phyloP scores from a whole-genome alignment of 176 grass and related monocot genomes.

The Eleusine indica region DNA sequence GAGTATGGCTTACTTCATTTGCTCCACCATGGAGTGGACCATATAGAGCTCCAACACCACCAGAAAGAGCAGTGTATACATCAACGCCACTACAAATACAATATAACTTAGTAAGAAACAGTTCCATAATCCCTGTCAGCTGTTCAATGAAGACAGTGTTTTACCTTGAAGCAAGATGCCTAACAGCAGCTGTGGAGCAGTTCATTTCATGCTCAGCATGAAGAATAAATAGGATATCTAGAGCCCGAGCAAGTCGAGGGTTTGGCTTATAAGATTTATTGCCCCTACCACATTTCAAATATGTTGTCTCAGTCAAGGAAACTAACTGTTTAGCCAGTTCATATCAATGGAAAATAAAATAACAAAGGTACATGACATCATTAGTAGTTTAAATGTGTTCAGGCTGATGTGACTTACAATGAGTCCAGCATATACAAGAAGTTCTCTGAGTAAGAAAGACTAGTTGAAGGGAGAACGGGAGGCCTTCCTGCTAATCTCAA shows the following conservation, averaged over 20 bases:
- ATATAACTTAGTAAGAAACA: conserved; percentile 39
- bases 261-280: conserved; percentile 84
- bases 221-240: conserved; percentile 94
- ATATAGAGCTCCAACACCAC: conserved; percentile 96
- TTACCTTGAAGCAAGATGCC: conserved; percentile 99
- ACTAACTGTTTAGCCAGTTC: neutral
- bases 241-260: conserved; percentile 76
- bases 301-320: neutral
- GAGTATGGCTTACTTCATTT: conserved; percentile 73
- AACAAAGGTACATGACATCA: neutral
- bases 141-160: conserved; percentile 6
- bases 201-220: conserved; percentile 99
- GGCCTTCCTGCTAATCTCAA: conserved; percentile 93
- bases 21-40: conserved; percentile 96
- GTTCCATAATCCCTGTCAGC: conserved; percentile 17
- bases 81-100: conserved; percentile 87
- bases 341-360: neutral
- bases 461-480: conserved; percentile 77
- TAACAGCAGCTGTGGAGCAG: conserved; percentile 92
- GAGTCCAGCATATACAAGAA: conserved; percentile 98
- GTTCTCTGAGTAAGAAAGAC: conserved; percentile 94
- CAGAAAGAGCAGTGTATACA: conserved; percentile 95
- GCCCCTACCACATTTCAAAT: conserved; percentile 60
- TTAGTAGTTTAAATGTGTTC: conserved; percentile 15
- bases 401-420: conserved; percentile 59